Evolutionary conservation across 2,329 filamentous ascomycete genomes (phyloP), one percentile per base, ranked within the genome.

Genomic region (Sarocladiaceae sp.): DNA sequence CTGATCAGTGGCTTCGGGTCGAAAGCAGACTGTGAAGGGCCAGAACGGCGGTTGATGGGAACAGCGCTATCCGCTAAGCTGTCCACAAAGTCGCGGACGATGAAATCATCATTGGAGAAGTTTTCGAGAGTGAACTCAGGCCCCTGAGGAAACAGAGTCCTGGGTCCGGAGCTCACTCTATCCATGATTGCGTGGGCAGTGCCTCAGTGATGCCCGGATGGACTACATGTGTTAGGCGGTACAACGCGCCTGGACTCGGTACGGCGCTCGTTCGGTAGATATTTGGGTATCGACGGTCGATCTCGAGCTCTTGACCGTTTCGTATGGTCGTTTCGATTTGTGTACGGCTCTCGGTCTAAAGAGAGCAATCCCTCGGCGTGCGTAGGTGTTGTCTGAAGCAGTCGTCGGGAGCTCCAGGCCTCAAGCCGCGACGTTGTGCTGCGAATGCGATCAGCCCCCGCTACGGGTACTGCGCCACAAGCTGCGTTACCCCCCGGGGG

Each of bases 41-140:
- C 82, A 12, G 90, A 96, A 48, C 87, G 84, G 44, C 93, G 86
- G 58, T 83, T 86, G 18, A 76, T 72, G n/a, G 87, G 83, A 27
- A 88, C 78, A 18, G 88, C 86, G 54, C 75, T 85, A 51, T 97
- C 90, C 42, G 91, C 93, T 47, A 98, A 81, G 43, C 83, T 80
- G 62, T 98, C 94, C 55, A 98, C 83, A 61, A 98, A 98, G 68
- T 98, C 93, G 58, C 95, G 89, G 53, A 97, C 91, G 51, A 97
- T 96, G 59, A 97, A 98, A 67, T 97, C 93, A 57, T 86, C 86
- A 61, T 75, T 86, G 46, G 87, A 87, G 65, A 90, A 88, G 67
- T 90, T 89, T 34, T 95, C 88, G 49, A 97, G 74, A 9, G 82
- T 88, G 69, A 96, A 96, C 62, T 76, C 84, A 48, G 88, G 87